These are phyloP conservation scores for Clavariopsis aquatica DNA, from an alignment of 495 filamentous ascomycete species.

Conservation along the genomic window DNA sequence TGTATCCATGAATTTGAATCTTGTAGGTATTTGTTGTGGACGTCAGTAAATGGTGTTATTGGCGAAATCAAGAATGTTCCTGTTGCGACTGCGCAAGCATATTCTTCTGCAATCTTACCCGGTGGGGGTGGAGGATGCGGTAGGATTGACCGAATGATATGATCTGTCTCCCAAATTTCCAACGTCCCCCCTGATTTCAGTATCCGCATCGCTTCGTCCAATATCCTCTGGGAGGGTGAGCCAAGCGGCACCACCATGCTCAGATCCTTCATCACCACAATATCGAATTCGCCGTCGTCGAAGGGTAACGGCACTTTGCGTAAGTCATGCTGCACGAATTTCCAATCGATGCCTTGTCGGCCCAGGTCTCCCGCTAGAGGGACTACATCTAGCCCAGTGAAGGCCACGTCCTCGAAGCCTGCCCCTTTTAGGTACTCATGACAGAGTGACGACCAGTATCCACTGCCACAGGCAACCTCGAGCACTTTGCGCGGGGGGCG, in stretches of 20 bases:
- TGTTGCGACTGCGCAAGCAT: constrained; percentile 62
- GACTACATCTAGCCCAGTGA: constrained; percentile 83
- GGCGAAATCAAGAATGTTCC: constrained; percentile 82
- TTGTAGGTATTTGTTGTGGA: constrained; percentile 78
- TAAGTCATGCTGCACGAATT: constrained; percentile 83
- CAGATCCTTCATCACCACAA: constrained; percentile 88
- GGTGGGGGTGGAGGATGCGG: constrained; percentile 68
- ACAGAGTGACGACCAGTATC: constrained; percentile 84
- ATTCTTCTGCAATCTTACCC: constrained; percentile 57
- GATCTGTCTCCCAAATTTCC: constrained; percentile 86
- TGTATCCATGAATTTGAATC: constrained; percentile 83
- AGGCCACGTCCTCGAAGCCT: constrained; percentile 56
- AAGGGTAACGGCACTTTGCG: constrained; percentile 77
- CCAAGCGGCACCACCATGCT: constrained; percentile 63
- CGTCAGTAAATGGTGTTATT: constrained; percentile 73
- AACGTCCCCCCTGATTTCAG: constrained; percentile 76
- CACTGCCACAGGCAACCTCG: constrained; percentile 86
- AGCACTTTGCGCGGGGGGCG: constrained; percentile 75
- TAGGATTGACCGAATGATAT: constrained; percentile 71
- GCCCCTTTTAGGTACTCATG: constrained; percentile 69
- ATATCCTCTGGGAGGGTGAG: constrained; percentile 63
- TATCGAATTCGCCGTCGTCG: constrained; percentile 79
- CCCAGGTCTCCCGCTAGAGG: constrained; percentile 70
- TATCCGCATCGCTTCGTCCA: constrained; percentile 77
- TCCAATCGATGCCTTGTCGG: constrained; percentile 79